Evolutionary conservation across 768 basidiomycete species (phyloP), one percentile per base, ranked within the genome.

Genomic region (Mycena albidolilacea): DNA sequence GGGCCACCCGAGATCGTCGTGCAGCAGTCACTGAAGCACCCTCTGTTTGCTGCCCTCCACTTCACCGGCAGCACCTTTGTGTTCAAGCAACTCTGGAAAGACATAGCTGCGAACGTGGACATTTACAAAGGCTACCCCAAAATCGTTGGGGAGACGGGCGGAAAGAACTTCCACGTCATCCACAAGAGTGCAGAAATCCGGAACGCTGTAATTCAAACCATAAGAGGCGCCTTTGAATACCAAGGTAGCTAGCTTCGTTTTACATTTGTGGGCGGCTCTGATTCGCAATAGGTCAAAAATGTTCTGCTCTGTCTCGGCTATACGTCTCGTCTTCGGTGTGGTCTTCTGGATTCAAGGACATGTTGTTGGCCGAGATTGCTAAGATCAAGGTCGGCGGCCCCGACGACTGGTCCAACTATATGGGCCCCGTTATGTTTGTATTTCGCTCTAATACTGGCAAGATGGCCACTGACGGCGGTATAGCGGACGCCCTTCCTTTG

Each of bases 131-230:
- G 90, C 14, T 99, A 98, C 84, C 98, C 98, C 0, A 89, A 97
- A 79, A 94, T 99, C 75, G 97, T 99, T 8, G 98, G 98, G 37
- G 97, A 99, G 88, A 99, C 97, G 9, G 96, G 96, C 38, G 97
- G 98, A 69, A 99, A 99, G 89, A 99, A 99, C 87, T 99, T 97
- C 88, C 98, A 99, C 83, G 75, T 99, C 58, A 86, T 99, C 61
- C 98, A 99, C 82, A 86, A 89, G 66, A 92, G 91, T 15, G 97
- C 97, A 46, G 95, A 98, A 77, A 83, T 98, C 65, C 87, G 86
- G 80, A 97, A 97, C 76, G 95, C 97, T n/a, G 98, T 95, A 62
- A 76, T 94, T 59, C 97, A 99, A 84, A 90, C 87, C 64, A 89
- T 99, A 72, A 89, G 98, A 67, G 94, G 88, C 19, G 97, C 93